Conservation (phyloP, 148 eudicot genomes). For the Pharnaceum exiguum region DNA sequence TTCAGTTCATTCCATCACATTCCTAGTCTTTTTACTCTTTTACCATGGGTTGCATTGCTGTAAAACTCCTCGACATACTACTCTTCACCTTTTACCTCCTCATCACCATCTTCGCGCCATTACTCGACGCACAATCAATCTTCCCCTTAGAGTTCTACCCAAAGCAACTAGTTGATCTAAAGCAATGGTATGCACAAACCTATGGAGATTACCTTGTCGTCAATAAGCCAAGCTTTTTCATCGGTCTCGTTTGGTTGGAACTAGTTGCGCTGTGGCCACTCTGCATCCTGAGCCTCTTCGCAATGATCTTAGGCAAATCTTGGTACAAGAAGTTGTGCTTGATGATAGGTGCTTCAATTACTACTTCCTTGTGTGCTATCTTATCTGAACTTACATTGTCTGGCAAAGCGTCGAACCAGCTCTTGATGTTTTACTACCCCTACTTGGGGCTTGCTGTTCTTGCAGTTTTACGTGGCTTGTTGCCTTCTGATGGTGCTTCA, state of each 20-base stretch:
- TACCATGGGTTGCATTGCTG: constrained; percentile 27
- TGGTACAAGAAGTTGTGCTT: constrained; percentile 43
- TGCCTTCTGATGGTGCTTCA: not conserved
- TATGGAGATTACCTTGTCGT: constrained; percentile 34
- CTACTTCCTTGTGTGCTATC: constrained; percentile 34
- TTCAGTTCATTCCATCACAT: not conserved
- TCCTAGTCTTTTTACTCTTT: too few species aligned
- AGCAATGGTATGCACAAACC: constrained; percentile 20
- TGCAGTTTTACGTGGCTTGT: not conserved
- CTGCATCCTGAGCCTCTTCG: constrained; percentile 27
- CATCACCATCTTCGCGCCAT: constrained; percentile 35
- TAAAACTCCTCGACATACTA: constrained; percentile 24
- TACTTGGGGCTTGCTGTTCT: constrained; percentile 1
- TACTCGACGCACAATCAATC: constrained; percentile 28
- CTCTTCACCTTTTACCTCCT: constrained; percentile 36
- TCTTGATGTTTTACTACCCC: not conserved
- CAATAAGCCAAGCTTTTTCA: constrained; percentile 44
- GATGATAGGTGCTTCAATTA: constrained; percentile 32
- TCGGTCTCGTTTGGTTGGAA: constrained; percentile 46
- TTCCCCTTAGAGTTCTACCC: constrained; percentile 35
- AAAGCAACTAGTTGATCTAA: constrained; percentile 26
- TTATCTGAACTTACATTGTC: not conserved
- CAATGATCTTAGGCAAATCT: constrained; percentile 24
- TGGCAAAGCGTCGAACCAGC: not conserved
- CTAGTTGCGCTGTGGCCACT: constrained; percentile 47